Evolutionary conservation across 805 yeast genomes (phyloP).

Genomic region (Henningerozyma blattae): DNA sequence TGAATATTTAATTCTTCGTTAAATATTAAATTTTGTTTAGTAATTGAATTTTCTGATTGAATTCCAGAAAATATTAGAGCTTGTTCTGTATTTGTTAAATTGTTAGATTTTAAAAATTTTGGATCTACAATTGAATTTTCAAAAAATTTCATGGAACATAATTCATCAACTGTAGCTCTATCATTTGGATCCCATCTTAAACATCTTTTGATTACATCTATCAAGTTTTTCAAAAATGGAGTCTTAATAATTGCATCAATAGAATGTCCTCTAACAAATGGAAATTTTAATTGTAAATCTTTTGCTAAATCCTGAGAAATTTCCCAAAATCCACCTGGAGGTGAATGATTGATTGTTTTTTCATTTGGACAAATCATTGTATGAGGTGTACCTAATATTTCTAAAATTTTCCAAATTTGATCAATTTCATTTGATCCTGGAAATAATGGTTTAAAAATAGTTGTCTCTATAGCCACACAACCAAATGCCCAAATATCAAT

Average conservation of each 20-base stretch:
- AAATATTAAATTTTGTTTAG: background rate
- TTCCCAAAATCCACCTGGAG: conserved; percentile 66
- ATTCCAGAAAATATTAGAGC: conserved; percentile 18
- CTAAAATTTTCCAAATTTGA: conserved; percentile 59
- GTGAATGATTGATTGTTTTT: conserved; percentile 15
- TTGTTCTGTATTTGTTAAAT: conserved; percentile 11
- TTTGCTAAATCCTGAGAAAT: conserved; percentile 43
- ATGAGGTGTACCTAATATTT: conserved; percentile 64
- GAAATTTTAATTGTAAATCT: conserved; percentile 44
- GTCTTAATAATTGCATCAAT: conserved; percentile 35
- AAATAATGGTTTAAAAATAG: conserved; percentile 64
- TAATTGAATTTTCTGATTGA: conserved; percentile 4
- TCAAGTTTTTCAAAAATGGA: conserved; percentile 28
- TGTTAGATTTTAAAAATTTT: background rate
- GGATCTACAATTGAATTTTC: conserved; percentile 26
- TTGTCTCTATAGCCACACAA: conserved; percentile 60
- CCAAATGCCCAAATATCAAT: conserved; percentile 86
- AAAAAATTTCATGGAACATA: conserved; percentile 46
- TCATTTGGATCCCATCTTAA: conserved; percentile 68
- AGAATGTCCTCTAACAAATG: conserved; percentile 39
- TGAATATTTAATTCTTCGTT: background rate
- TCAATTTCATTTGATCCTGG: conserved; percentile 76
- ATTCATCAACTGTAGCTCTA: conserved; percentile 40
- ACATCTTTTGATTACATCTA: conserved; percentile 32
- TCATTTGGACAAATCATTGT: conserved; percentile 4